phyloP scores from a whole-genome alignment of 2,329 filamentous ascomycete species.

The Pseudomassariella vexata region DNA sequence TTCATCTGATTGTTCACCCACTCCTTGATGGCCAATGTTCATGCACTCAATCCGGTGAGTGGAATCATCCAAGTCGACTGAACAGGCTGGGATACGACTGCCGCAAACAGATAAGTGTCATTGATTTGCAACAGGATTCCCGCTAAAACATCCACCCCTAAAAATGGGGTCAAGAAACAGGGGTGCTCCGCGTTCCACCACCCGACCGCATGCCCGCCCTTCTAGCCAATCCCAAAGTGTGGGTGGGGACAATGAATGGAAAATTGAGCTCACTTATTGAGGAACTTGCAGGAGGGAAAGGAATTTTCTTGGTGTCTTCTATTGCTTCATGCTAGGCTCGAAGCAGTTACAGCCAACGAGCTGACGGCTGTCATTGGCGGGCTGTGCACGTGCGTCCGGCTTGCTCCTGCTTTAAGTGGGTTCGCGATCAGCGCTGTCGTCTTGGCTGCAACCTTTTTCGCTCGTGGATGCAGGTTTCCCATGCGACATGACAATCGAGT shows the following conservation, averaged over 20 bases:
- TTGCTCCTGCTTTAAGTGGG: neutral
- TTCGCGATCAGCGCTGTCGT: neutral
- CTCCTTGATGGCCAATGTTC: no score
- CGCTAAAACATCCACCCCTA: no score
- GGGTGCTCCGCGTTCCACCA: no score
- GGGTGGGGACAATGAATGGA: neutral
- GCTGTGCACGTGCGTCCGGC: slow-evolving; percentile 1
- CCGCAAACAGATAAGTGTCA: no score
- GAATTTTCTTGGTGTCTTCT: slow-evolving; percentile 5
- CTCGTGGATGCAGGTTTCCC: neutral
- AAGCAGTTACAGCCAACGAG: neutral
- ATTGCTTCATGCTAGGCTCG: slow-evolving; percentile 2
- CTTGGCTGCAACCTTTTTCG: neutral
- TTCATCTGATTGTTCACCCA: no score
- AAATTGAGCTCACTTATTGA: neutral
- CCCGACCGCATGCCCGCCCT: no score
- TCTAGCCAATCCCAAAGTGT: neutral
- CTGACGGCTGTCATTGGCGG: neutral
- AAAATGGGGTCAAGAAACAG: no score
- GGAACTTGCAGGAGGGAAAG: neutral
- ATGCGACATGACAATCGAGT: neutral
- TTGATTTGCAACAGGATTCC: neutral
- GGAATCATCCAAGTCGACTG: no score
- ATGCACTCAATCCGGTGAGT: no score
- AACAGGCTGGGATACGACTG: no score